Base-by-base conservation (phyloP, 306 rosid species). In the Cucurbita argyrosperma region DNA sequence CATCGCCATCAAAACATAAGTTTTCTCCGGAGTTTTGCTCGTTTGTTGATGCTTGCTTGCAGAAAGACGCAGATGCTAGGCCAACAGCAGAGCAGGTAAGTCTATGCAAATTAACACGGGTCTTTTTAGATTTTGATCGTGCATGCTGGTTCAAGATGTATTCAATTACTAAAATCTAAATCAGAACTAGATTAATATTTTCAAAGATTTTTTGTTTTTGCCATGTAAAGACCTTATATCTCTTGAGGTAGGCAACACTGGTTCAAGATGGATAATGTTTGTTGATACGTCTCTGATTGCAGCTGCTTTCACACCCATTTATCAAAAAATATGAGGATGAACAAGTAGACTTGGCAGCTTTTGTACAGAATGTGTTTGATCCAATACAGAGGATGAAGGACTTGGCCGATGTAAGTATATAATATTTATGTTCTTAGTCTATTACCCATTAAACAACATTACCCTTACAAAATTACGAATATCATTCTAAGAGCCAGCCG, bases 11-110 rank as follows among this genome's bases (percentile, higher is more conserved):
- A 68, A 83, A 88, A 66, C 88, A 85, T n/a, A 82, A 83, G 2
- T 88, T 94, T 85, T 94, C 99, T 40, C 84, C 92, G 3, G 99
- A 94, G 74, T 94, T 94, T 78, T 88, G 94, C 85, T 91, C 95
- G 8, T 94, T 94, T 73, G 84, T 94, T 60, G 96, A 91, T 85
- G 87, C 87, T 62, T 94, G 99, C 87, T 84, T 94, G 80, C 90
- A 83, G 77, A 94, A 94, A 85, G 91, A 91, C 83, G 85, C 92
- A 73, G 99, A 94, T 68, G 74, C 65, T 55, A 87, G 98, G 78
- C 97, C 97, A 75, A 90, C 98, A 16, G 97, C 98, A 59, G 98
- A 94, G 65, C 91, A 90, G 88, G 98, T 88, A 45, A 83, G 84
- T 75, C 57, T 69, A 59, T 77, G 62, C 67, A 77, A 66, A 64